Base-by-base conservation (phyloP, 106 monocot species). In the Dendrobium chrysotoxum region DNA sequence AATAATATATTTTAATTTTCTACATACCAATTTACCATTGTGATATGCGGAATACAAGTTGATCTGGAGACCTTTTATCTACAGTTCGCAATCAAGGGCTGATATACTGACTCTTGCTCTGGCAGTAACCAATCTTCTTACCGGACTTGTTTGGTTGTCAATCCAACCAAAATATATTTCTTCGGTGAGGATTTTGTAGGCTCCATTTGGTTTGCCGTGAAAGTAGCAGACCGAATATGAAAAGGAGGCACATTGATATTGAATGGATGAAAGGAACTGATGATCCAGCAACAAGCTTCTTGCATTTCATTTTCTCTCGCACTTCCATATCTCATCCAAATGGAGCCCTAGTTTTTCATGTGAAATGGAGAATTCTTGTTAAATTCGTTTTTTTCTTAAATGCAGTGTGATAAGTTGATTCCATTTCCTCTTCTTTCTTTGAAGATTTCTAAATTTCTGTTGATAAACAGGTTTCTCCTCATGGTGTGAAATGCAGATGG, bases 71-170 rank as follows among this genome's bases (percentile, higher is more conserved):
- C 70, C 72, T 61, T 7, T 82, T 83, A 45, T 81, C 41, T 77
- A 75, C 85, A 98, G 95, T 86, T 94, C 98, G 81, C 98, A 98
- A 80, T 98, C 98, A 21, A 92, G 95, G 80, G 95, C 98, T 71
- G 98, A 98, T 76, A 93, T 98, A 83, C 83, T 98, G 41, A 77
- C 92, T 68, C 88, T 98, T 79, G 86, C 89, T 79, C 81, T 98
- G 77, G 88, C 98, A 75, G 98, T 95, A 46, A 93, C 95, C 13
- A 88, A 98, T 74, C 72, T 98, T 78, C 95, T 98, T 30, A 74
- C 92, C 72, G 98, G 98, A 18, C 84, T 98, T 18, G 92, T 98
- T 41, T 98, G 95, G 98, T 28, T 98, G 26, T 98, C 98, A 21
- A 98, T 98, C 79, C 87, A 85, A 35, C 98, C 98, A 72, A 95